Evolutionary conservation across 2,329 filamentous ascomycete genomes (phyloP).

Genomic region (Esteya vermicola): DNA sequence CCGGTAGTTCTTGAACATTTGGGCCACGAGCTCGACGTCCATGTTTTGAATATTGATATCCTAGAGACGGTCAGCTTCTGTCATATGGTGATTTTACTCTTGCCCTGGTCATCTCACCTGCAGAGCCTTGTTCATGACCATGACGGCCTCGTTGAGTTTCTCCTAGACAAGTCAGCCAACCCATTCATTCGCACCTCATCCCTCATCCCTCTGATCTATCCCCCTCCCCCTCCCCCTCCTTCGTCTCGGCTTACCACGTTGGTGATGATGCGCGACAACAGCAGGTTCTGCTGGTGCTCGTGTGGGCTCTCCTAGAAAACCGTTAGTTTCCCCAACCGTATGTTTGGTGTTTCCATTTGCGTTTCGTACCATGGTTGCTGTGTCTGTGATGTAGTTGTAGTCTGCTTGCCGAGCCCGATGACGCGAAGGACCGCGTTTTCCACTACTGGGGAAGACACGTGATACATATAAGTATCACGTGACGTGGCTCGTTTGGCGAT

Average conservation of each 20-base stretch:
- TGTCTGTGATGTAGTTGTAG: too few species aligned
- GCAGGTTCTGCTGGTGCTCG: constrained; percentile 88
- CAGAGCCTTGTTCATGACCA: constrained; percentile 83
- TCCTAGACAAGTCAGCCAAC: constrained; percentile 62
- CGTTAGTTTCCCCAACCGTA: too few species aligned
- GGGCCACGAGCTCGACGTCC: constrained; percentile 93
- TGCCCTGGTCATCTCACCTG: constrained; percentile 39
- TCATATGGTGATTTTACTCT: neutral
- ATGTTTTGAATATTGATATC: constrained; percentile 98
- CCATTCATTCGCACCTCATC: too few species aligned
- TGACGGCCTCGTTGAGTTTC: constrained; percentile 89
- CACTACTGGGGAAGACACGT: too few species aligned
- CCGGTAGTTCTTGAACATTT: constrained; percentile 99
- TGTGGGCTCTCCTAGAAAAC: constrained; percentile 73
- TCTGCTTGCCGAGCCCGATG: too few species aligned
- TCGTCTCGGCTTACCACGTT: constrained; percentile 60
- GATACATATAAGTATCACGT: too few species aligned
- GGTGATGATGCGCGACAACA: constrained; percentile 89
- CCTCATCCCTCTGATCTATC: neutral
- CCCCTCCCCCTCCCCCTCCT: neutral
- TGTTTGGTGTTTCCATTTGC: too few species aligned
- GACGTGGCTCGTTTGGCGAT: too few species aligned
- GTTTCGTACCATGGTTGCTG: neutral
- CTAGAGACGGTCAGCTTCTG: constrained; percentile 30
- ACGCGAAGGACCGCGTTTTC: too few species aligned